Conservation (phyloP, 805 yeast genomes). For the Wickerhamomyces bisporus region DNA sequence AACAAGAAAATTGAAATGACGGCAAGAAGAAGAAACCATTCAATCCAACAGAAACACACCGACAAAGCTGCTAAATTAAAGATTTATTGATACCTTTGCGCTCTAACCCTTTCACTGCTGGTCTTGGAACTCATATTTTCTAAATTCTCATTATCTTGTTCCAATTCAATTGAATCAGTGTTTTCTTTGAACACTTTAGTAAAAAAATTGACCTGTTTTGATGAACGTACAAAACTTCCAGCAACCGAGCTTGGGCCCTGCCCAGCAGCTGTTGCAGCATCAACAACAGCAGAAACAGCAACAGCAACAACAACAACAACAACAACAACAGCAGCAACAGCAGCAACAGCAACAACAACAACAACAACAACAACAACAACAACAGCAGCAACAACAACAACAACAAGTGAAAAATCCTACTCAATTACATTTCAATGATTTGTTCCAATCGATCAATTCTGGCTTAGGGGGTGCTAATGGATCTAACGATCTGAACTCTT, state of each 20-base stretch:
- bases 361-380: slow-evolving; percentile 22
- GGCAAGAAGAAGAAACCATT: slow-evolving; percentile 47
- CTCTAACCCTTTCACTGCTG: too few species aligned
- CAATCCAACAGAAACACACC: slow-evolving; percentile 58
- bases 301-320: slow-evolving; percentile 13
- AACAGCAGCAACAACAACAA: slow-evolving; percentile 11
- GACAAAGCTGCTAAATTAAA: too few species aligned
- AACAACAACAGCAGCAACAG: slow-evolving; percentile 12
- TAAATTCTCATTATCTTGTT: neutral
- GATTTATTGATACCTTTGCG: too few species aligned
- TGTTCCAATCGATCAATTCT: slow-evolving; percentile 1
- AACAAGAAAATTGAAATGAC: too few species aligned
- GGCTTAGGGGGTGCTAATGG: neutral
- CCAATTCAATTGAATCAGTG: neutral
- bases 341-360: slow-evolving; percentile 16
- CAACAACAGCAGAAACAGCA: slow-evolving; percentile 22
- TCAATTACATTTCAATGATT: neutral
- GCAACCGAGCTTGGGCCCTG: slow-evolving; percentile 20
- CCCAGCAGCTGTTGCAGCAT: slow-evolving; percentile 22
- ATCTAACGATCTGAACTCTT: slow-evolving; percentile 26
- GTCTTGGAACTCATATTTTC: too few species aligned
- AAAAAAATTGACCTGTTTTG: too few species aligned
- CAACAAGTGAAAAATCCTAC: neutral
- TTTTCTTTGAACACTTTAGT: too few species aligned
- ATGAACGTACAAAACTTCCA: slow-evolving; percentile 24